These are phyloP conservation scores for Aspergillus mulundensis DNA, from an alignment of 495 filamentous ascomycete genomes.

Conservation along the genomic window DNA sequence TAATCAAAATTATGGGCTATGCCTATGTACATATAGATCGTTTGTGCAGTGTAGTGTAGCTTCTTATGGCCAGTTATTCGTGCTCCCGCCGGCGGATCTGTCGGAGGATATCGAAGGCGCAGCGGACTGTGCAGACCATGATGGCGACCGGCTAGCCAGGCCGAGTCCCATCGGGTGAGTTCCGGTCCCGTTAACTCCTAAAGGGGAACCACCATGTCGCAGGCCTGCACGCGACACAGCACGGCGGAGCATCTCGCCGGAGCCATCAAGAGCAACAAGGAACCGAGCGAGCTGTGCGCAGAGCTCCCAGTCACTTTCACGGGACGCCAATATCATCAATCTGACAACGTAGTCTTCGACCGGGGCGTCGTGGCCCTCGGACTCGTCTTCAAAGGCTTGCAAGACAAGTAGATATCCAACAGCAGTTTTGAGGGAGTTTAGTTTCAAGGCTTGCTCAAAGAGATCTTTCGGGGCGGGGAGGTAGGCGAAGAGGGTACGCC, in stretches of 20 bases:
- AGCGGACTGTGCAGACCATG: slow-evolving; percentile 38
- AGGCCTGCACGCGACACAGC: slow-evolving; percentile 68
- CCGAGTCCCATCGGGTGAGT: slow-evolving; percentile 39
- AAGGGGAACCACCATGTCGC: slow-evolving; percentile 25
- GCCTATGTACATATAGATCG: slow-evolving; percentile 1
- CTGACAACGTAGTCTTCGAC: slow-evolving; percentile 64
- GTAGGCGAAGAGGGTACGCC: slow-evolving; percentile 88
- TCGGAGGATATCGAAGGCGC: slow-evolving; percentile 26
- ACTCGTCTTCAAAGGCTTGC: slow-evolving; percentile 85
- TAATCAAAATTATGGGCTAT: slow-evolving; percentile 1
- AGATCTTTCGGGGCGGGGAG: slow-evolving; percentile 84
- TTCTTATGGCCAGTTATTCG: background rate
- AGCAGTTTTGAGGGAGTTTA: slow-evolving; percentile 87
- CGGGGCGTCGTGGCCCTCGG: slow-evolving; percentile 62
- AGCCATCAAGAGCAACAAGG: slow-evolving; percentile 84
- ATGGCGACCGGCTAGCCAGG: slow-evolving; percentile 32
- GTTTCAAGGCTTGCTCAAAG: slow-evolving; percentile 84
- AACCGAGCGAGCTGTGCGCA: slow-evolving; percentile 94
- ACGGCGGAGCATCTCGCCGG: slow-evolving; percentile 73
- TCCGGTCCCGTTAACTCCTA: slow-evolving; percentile 24
- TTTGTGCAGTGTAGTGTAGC: background rate
- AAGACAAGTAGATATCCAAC: slow-evolving; percentile 95
- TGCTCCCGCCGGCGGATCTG: background rate
- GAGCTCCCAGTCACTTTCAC: slow-evolving; percentile 89
- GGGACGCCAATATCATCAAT: slow-evolving; percentile 74